A percentile compares a stretch with the other conserved stretches of the same genome.
Conservation (phyloP, 768 basidiomycete species). For the Boletus bicolor region DNA sequence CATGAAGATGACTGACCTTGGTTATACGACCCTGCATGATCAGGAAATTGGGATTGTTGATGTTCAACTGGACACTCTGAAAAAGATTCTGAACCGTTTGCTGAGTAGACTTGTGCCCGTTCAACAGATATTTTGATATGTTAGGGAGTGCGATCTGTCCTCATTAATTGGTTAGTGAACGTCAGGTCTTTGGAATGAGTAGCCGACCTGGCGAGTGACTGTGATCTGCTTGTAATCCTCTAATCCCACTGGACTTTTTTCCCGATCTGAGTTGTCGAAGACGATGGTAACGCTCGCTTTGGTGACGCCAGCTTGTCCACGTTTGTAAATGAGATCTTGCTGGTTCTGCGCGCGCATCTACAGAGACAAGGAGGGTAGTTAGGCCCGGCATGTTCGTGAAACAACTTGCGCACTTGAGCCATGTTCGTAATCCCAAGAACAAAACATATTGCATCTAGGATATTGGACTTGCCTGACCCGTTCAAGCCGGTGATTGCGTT, state of each 20-base stretch:
- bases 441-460: constrained; percentile 98
- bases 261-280: constrained; percentile 92
- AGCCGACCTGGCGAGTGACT: constrained; percentile 85
- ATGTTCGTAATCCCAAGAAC: constrained; percentile 97
- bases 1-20: constrained; percentile 52
- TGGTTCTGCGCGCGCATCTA: constrained; percentile 95
- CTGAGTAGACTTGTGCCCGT: constrained; percentile 91
- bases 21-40: constrained; percentile 99
- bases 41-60: constrained; percentile 99
- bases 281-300: constrained; percentile 98
- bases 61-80: constrained; percentile 96
- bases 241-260: constrained; percentile 78
- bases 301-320: constrained; percentile 94
- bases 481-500: constrained; percentile 97
- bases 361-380: background rate
- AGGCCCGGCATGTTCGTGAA: background rate
- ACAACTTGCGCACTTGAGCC: constrained; percentile 58
- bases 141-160: constrained; percentile 90
- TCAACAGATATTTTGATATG: constrained; percentile 90
- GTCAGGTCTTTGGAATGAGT: background rate
- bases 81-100: constrained; percentile 86
- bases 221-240: constrained; percentile 86
- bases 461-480: constrained; percentile 98
- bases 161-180: background rate
- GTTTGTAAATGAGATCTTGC: constrained; percentile 98